Evolutionary conservation across 108 stramenopile genomes (phyloP), one percentile per base, ranked within the genome.

Genomic region (Cyclostephanos tholiformis): DNA sequence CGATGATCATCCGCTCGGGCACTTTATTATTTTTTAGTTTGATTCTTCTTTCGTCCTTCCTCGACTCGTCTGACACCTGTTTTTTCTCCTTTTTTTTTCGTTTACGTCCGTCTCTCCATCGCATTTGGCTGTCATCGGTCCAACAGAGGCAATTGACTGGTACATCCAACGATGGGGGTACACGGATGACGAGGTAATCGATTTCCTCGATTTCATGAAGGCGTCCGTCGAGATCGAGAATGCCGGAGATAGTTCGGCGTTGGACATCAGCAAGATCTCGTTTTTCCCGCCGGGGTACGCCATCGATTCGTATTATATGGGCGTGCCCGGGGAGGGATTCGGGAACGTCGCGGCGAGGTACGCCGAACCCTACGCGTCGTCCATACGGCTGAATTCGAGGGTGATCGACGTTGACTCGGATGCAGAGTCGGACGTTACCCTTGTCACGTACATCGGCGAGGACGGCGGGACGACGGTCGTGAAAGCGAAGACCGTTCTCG

Each of bases 401-500:
- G 72, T 79, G 2, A 16, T 63, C 7, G 49, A 52, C 2, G 53
- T 63, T 1, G 17, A 23, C 27, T 53, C 51, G n/a, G 17, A 69
- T n/a, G 55, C 30, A 0, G 61, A 62, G n/a, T 2, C 36, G 22
- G 61, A 41, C 38, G 1, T 57, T 35, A 29, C 39, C 39, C 38
- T 36, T 0, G 53, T 69, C 35, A 41, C 26, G 13, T 69, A 69
- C 22, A 38, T 25, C 13, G n/a, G 20, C 20, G 58, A 36, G 12
- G 49, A 36, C 58, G 68, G 55, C n/a, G 22, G 0, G 38, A 29
- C 29, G 6, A 20, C 2, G 36, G 20, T 19, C n/a, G 53, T 56
- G 0, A 26, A 69, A 22, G 51, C 53, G 17, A 53, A 39, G 30
- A 67, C 56, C 29, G 82, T 80, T 0, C 52, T 91, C 26, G 79